Percentiles rank a stretch among this genome's conserved stretches.
phyloP scores from a whole-genome alignment of 2,329 filamentous ascomycete genomes.

The Pseudogymnoascus sp. region DNA sequence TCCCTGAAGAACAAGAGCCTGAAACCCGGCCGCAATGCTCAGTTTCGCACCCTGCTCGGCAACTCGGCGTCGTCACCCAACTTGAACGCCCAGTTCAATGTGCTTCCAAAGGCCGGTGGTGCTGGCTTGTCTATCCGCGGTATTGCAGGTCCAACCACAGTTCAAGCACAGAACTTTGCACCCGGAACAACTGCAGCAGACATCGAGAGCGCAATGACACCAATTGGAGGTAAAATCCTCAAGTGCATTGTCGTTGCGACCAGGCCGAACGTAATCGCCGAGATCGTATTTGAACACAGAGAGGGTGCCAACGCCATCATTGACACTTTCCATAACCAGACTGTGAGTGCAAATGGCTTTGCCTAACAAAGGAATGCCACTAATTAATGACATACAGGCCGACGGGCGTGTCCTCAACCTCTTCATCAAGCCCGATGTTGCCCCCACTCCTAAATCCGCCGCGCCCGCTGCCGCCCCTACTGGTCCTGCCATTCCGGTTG shows the following conservation, averaged over 20 bases:
- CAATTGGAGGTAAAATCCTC: conserved; percentile 60
- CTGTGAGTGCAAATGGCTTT: conserved; percentile 41
- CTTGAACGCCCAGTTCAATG: conserved; percentile 28
- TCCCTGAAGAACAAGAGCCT: conserved; percentile 29
- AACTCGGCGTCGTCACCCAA: conserved; percentile 27
- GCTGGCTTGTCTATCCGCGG: conserved; percentile 64
- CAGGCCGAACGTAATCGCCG: conserved; percentile 65
- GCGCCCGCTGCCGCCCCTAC: conserved; percentile 11
- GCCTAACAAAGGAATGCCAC: conserved; percentile 10
- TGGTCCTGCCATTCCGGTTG: conserved; percentile 21
- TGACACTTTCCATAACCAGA: conserved; percentile 70
- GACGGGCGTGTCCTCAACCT: conserved; percentile 69
- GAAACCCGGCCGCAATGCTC: conserved; percentile 19
- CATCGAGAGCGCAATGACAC: conserved; percentile 74
- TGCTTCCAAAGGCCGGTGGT: conserved; percentile 29
- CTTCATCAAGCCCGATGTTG: conserved; percentile 53
- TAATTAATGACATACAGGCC: conserved; percentile 42
- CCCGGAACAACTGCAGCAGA: conserved; percentile 74
- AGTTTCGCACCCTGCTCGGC: conserved; percentile 22
- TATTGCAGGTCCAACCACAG: conserved; percentile 62
- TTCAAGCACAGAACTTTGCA: conserved; percentile 76
- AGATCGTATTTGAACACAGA: conserved; percentile 66
- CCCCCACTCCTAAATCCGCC: conserved; percentile 4
- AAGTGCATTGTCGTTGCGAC: conserved; percentile 63
- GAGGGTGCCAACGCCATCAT: conserved; percentile 70